Base-by-base conservation (phyloP, 1,284 basidiomycete genomes). In the Athelia sp. region DNA sequence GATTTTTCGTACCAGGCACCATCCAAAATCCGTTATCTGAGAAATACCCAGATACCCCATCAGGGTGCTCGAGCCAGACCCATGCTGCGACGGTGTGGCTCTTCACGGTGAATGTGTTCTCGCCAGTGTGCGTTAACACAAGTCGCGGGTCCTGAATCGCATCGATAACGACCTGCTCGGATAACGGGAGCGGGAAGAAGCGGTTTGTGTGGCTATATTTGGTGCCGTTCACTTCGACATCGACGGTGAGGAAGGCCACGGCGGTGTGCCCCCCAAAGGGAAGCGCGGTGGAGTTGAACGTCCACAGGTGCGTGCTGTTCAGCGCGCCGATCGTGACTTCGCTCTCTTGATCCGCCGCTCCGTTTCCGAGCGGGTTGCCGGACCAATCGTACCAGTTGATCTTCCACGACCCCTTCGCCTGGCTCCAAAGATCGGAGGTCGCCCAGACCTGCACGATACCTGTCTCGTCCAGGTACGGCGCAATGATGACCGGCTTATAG, bases 21-120 rank as follows among this genome's bases (percentile, higher is more conserved):
- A 70, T 64, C 51, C 64, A 70, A 55, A 72, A 71, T 8, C 67
- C 70, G 50, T 72, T 72, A 46, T 72, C 69, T 26, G 64, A 59
- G 56, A 74, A 75, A 52, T 67, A 67, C 3, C 73, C 73, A 4
- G 72, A 56, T 0, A 66, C 68, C 2, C 66, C 66, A 1, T 60
- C 54, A 2, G 69, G 68, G 49, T 73, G 71, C 48, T 74, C 70
- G n/a, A 74, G 46, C 66, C 67, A 73, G 1, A 71, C 61, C 61
- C 64, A 73, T 4, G 69, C 58, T 2, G 67, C 69, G 11, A 73
- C 71, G 3, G 67, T 66, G 43, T 61, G 50, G 6, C 67, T 67
- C 3, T 68, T 67, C 1, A 73, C 55, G 10, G 65, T 68, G 55
- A 72, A 70, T 1, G 64, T 67, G 24, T 68, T 49, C 44, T 66